phyloP scores from a whole-genome alignment of 257 asterid species.

The Thymus mandschuricus region DNA sequence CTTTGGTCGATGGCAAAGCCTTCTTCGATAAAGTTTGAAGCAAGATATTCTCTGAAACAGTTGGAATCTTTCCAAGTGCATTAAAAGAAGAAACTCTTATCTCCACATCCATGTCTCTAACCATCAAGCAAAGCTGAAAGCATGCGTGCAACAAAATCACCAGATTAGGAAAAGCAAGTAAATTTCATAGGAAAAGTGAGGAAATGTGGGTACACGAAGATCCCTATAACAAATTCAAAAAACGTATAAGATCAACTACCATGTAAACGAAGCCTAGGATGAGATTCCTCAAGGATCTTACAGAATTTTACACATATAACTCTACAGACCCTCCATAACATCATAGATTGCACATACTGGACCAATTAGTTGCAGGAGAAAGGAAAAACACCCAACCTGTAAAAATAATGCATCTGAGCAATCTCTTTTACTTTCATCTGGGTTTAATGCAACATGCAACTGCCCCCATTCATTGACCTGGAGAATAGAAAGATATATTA shows the following conservation, averaged over 20 bases:
- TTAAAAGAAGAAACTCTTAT: constrained; percentile 70
- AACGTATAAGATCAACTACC: no score
- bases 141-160: constrained; percentile 26
- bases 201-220: no score
- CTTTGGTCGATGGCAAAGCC: constrained; percentile 53
- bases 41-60: constrained; percentile 70
- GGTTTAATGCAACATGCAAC: constrained; percentile 54
- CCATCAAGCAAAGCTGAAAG: constrained; percentile 79
- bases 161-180: constrained; percentile 9
- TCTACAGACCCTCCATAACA: constrained; percentile 5
- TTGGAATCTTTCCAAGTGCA: constrained; percentile 66
- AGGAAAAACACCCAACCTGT: constrained; percentile 58
- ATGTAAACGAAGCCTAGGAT: not conserved
- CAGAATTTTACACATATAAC: not conserved
- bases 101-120: constrained; percentile 79
- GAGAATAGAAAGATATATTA: constrained; percentile 25
- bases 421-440: constrained; percentile 45
- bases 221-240: no score
- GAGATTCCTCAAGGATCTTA: not conserved
- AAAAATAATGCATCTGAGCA: constrained; percentile 84
- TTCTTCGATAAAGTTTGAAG: constrained; percentile 74
- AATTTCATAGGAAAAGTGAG: no score
- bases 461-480: constrained; percentile 86
- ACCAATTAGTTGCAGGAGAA: constrained; percentile 10
- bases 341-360: constrained; percentile 1